A percentile compares a stretch with the other conserved stretches of the same genome.
phyloP scores from a whole-genome alignment of 1,139 yeast genomes.

The Sugiyamaella neomexicana region DNA sequence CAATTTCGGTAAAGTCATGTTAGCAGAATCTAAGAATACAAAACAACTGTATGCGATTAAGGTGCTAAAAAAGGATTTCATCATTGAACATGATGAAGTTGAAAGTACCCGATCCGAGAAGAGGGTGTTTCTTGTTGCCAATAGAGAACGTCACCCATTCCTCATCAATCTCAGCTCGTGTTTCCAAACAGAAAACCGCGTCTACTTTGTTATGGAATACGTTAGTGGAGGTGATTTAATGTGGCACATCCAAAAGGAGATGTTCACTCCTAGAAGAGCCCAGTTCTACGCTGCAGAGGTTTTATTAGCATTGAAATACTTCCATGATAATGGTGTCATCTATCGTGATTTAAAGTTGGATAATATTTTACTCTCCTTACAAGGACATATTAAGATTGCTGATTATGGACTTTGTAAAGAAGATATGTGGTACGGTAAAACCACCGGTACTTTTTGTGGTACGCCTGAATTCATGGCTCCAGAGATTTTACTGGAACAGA shows the following conservation, averaged over 20 bases:
- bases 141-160: conserved; percentile 89
- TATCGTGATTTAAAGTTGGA: conserved; percentile 96
- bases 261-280: conserved; percentile 87
- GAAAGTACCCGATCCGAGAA: conserved; percentile 93
- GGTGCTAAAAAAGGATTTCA: conserved; percentile 91
- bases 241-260: conserved; percentile 97
- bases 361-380: conserved; percentile 80
- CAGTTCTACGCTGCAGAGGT: conserved; percentile 98
- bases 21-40: conserved; percentile 86
- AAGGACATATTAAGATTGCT: conserved; percentile 96
- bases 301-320: conserved; percentile 80
- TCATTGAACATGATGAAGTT: conserved; percentile 92
- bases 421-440: conserved; percentile 87
- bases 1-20: conserved; percentile 96
- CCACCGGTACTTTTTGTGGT: conserved; percentile 96
- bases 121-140: conserved; percentile 87
- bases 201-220: conserved; percentile 97
- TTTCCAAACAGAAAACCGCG: conserved; percentile 95
- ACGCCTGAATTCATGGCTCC: conserved; percentile 99
- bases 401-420: conserved; percentile 98
- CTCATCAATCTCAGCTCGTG: conserved; percentile 88
- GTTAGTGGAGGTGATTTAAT: conserved; percentile 97
- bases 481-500: conserved; percentile 88
- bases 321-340: conserved; percentile 94
- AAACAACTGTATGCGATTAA: conserved; percentile 86